phyloP scores from a whole-genome alignment of 495 filamentous ascomycete genomes.

The Terfezia claveryi region DNA sequence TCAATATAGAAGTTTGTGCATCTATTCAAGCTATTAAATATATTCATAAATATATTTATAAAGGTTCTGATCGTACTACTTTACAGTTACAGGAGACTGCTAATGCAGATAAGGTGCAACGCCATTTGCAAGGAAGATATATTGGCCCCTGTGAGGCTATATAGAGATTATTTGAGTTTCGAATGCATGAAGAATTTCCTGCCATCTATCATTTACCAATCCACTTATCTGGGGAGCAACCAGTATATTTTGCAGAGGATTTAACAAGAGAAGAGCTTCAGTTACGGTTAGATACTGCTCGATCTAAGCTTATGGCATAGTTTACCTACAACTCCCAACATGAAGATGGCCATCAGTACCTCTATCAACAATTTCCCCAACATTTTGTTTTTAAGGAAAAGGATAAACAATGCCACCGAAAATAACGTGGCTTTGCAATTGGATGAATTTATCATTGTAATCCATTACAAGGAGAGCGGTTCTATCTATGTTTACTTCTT shows the following conservation, averaged over 20 bases:
- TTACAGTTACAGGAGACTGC: background rate
- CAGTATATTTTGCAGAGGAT: slow-evolving; percentile 6
- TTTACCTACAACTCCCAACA: slow-evolving; percentile 8
- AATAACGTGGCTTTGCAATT: background rate
- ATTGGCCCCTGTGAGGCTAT: slow-evolving; percentile 4
- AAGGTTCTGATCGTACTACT: slow-evolving; percentile 5
- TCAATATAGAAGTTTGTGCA: too few relatives aligned
- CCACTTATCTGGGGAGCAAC: background rate
- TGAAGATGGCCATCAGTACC: background rate
- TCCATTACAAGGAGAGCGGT: background rate
- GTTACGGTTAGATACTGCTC: background rate
- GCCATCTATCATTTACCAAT: slow-evolving; percentile 3
- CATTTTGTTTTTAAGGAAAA: slow-evolving; percentile 3
- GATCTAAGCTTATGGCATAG: slow-evolving; percentile 6
- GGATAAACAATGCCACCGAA: background rate
- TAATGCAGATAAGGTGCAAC: slow-evolving; percentile 5
- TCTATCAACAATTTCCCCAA: slow-evolving; percentile 6
- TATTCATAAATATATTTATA: slow-evolving; percentile 13
- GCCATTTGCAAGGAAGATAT: slow-evolving; percentile 3
- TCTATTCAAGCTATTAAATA: background rate
- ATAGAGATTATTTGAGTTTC: slow-evolving; percentile 7
- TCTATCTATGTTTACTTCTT: background rate
- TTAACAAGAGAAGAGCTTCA: background rate
- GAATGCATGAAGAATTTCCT: slow-evolving; percentile 5
- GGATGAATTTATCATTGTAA: background rate